Evolutionary conservation across 2,329 filamentous ascomycete genomes (phyloP).

Genomic region (Ceratocystis lukuohia): DNA sequence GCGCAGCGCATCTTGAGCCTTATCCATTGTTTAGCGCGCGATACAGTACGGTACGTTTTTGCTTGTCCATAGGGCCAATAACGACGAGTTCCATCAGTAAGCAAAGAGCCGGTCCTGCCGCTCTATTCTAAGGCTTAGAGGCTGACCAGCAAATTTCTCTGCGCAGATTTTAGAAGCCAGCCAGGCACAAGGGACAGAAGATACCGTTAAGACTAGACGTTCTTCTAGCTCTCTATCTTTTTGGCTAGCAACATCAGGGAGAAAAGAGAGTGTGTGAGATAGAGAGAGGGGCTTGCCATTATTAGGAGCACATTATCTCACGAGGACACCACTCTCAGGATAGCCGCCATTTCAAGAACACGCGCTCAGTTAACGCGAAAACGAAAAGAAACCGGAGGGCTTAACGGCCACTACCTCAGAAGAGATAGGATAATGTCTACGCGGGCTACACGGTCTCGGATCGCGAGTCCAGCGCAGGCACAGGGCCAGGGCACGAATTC

Average conservation of each 20-base stretch:
- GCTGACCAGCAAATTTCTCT: slow-evolving; percentile 7
- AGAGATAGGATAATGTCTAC: slow-evolving; percentile 22
- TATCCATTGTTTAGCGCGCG: background rate
- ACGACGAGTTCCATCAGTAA: background rate
- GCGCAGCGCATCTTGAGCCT: background rate
- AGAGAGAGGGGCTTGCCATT: background rate
- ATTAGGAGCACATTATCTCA: background rate
- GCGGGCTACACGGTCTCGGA: slow-evolving; percentile 16
- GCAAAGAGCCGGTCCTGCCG: background rate
- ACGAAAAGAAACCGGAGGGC: slow-evolving; percentile 16
- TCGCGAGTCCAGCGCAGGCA: slow-evolving; percentile 14
- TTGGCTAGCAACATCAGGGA: background rate
- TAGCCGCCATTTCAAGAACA: background rate
- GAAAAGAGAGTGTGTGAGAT: background rate
- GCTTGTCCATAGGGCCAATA: background rate
- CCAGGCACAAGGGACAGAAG: background rate
- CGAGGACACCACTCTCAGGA: background rate
- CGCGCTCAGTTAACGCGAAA: slow-evolving; percentile 15
- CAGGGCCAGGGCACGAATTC: background rate
- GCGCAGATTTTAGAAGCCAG: slow-evolving; percentile 1
- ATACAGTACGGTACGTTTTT: slow-evolving; percentile 4
- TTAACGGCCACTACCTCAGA: slow-evolving; percentile 11
- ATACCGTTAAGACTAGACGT: background rate
- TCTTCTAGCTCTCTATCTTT: background rate
- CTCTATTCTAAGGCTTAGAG: background rate